Conservation (phyloP, 179 eudicot species). For the Kewa caespitosa region DNA sequence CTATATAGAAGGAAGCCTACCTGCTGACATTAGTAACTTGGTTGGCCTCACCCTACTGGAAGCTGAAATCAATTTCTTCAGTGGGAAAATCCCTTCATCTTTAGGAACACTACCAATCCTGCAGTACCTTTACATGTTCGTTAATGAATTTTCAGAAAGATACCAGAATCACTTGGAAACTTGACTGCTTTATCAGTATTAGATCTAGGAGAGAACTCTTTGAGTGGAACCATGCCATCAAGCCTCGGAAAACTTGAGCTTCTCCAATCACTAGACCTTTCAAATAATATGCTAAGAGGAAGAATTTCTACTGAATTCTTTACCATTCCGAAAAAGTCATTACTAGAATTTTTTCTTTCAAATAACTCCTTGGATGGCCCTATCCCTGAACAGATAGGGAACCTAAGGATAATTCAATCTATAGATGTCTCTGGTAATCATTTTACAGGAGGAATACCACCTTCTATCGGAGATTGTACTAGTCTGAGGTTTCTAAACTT, state of each 20-base stretch:
- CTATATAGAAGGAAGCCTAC: conserved; percentile 24
- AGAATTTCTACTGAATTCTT: conserved; percentile 18
- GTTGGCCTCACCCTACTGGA: conserved; percentile 23
- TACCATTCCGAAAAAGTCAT: conserved; percentile 9
- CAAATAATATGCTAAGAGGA: conserved; percentile 15
- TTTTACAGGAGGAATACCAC: conserved; percentile 19
- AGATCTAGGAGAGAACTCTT: conserved; percentile 9
- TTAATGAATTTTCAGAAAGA: conserved; percentile 20
- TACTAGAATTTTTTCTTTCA: conserved; percentile 20
- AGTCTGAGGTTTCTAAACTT: conserved; percentile 15
- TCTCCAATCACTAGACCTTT: conserved; percentile 18
- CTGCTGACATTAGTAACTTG: conserved; percentile 25
- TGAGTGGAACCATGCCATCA: conserved; percentile 21
- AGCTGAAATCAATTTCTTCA: conserved; percentile 16
- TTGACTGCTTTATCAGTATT: conserved; percentile 14
- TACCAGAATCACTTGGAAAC: conserved; percentile 25
- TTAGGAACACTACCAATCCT: conserved; percentile 26
- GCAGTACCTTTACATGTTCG: conserved; percentile 14
- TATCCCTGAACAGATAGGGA: conserved; percentile 28
- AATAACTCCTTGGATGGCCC: conserved; percentile 21
- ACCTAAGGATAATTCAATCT: conserved; percentile 18
- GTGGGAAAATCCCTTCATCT: conserved; percentile 29
- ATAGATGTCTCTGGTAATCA: conserved; percentile 23
- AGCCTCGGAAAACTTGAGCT: conserved; percentile 19
- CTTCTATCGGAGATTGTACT: conserved; percentile 23